These are phyloP conservation scores for Xylaria bambusicola DNA, from an alignment of 495 filamentous ascomycete genomes.

Conservation along the genomic window DNA sequence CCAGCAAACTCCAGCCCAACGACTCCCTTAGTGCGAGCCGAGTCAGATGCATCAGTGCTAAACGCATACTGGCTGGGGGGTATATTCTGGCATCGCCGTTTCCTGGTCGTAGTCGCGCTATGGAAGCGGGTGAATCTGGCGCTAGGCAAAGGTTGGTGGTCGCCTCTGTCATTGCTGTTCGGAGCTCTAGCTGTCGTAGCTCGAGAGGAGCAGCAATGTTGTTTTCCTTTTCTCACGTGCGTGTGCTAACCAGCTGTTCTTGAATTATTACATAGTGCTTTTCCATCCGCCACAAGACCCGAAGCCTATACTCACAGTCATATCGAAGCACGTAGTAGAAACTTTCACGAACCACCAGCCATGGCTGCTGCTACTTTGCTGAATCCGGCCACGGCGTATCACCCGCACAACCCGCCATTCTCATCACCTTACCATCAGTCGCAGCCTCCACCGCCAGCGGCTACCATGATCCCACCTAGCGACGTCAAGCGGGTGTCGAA, in stretches of 20 bases:
- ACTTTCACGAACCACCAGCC: conserved; percentile 38
- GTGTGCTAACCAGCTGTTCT: conserved; percentile 33
- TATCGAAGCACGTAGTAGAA: conserved; percentile 37
- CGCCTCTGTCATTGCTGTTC: conserved; percentile 19
- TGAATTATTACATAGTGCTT: conserved; percentile 28
- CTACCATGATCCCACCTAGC: conserved; percentile 48
- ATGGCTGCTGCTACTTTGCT: conserved; percentile 53
- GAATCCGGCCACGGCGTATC: conserved; percentile 47
- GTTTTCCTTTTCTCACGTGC: background rate
- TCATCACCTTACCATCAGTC: conserved; percentile 42
- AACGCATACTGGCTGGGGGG: conserved; percentile 31
- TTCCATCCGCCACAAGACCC: conserved; percentile 27
- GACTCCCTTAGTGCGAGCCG: conserved; percentile 19
- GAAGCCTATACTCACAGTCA: conserved; percentile 39
- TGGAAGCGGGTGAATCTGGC: conserved; percentile 54
- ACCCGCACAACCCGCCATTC: conserved; percentile 40
- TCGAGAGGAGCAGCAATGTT: background rate
- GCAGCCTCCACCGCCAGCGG: conserved; percentile 35
- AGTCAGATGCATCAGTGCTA: conserved; percentile 36
- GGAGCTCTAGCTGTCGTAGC: conserved; percentile 18
- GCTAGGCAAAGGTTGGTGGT: conserved; percentile 53
- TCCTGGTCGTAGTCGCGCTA: conserved; percentile 45
- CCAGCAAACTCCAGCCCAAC: conserved; percentile 18
- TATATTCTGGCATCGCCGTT: conserved; percentile 30
- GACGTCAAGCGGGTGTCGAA: conserved; percentile 47